These are phyloP conservation scores for Eucalyptus curtisii DNA, from an alignment of 345 rosid species.

Conservation along the genomic window DNA sequence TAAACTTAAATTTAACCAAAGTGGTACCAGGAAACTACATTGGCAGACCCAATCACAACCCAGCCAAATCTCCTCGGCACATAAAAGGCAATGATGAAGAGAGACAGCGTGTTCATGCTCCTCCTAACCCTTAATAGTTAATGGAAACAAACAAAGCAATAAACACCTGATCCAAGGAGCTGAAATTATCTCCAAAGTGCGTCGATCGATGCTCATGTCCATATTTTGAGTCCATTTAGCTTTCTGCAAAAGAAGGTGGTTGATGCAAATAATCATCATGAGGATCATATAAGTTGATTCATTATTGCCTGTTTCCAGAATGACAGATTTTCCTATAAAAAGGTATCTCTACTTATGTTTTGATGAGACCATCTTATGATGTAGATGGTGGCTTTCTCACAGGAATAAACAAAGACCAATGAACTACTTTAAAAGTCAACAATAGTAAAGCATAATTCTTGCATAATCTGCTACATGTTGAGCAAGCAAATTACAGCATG, in stretches of 20 bases:
- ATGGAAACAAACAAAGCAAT: neutral
- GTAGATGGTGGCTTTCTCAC: neutral
- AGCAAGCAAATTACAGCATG: neutral
- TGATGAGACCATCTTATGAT: neutral
- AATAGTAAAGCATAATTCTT: neutral
- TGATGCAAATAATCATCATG: constrained; percentile 3
- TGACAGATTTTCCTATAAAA: neutral
- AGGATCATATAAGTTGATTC: constrained; percentile 9
- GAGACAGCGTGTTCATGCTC: neutral
- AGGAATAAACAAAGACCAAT: neutral
- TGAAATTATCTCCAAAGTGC: constrained; percentile 54
- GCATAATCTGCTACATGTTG: neutral
- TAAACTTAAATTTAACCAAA: neutral
- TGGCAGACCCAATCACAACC: neutral
- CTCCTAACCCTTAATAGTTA: neutral
- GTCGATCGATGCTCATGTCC: constrained; percentile 7
- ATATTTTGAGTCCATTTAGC: constrained; percentile 7
- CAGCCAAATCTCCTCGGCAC: neutral
- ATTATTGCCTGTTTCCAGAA: constrained; percentile 16
- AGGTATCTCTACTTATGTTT: neutral
- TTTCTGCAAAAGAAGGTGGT: constrained; percentile 12
- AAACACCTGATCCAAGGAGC: constrained; percentile 62
- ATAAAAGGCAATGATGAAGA: neutral
- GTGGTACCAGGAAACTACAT: neutral
- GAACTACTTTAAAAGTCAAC: neutral